Evolutionary conservation across 192 early-diverging fungal genomes (phyloP).

Genomic region (Allomyces macrogynus): DNA sequence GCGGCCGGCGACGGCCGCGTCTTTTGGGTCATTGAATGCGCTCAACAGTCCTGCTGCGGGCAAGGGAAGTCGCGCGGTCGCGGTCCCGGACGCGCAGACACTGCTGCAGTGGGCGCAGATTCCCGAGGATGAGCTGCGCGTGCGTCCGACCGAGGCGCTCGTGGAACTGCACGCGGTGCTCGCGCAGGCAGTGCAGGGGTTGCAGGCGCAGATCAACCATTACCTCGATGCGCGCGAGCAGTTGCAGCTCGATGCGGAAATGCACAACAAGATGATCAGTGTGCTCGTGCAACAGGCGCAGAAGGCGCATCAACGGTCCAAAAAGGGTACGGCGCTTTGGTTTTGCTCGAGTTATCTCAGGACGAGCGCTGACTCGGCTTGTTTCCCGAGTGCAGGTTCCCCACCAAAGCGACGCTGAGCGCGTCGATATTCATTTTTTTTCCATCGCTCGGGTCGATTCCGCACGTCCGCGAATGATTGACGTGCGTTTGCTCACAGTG

Average conservation of each 20-base stretch:
- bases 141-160: slow-evolving; percentile 17
- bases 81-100: too few species aligned
- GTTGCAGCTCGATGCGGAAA: slow-evolving; percentile 38
- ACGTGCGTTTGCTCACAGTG: too few species aligned
- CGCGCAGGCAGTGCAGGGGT: slow-evolving; percentile 11
- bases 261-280: slow-evolving; percentile 47
- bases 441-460: too few species aligned
- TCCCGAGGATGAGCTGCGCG: slow-evolving; percentile 21
- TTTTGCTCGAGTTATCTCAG: too few species aligned
- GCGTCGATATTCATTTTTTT: too few species aligned
- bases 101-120: slow-evolving; percentile 4
- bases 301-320: slow-evolving; percentile 13
- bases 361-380: too few species aligned
- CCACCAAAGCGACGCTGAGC: too few species aligned
- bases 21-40: background rate
- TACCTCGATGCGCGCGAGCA: slow-evolving; percentile 37
- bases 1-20: background rate
- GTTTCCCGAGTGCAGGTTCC: too few species aligned
- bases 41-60: background rate
- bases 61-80: background rate
- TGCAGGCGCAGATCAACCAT: slow-evolving; percentile 33
- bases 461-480: too few species aligned
- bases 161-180: slow-evolving; percentile 12
- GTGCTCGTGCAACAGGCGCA: slow-evolving; percentile 32
- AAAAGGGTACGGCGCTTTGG: background rate